These are phyloP conservation scores for Olyra latifolia DNA, from an alignment of 176 grass and related monocot genomes.

Conservation along the genomic window DNA sequence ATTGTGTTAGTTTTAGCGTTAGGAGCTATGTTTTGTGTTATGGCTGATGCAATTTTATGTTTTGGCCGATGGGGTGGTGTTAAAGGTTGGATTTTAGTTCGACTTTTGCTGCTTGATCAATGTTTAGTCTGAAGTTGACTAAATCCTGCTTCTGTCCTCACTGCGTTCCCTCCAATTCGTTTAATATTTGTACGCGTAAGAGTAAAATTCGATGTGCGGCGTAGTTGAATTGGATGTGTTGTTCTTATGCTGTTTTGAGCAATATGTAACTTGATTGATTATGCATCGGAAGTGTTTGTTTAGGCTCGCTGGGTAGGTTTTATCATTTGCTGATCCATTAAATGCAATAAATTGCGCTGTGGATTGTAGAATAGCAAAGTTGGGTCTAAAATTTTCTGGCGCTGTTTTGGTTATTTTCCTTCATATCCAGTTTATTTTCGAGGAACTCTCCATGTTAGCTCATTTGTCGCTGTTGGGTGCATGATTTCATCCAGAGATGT, in stretches of 20 bases:
- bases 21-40: background rate
- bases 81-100: background rate
- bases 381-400: slow-evolving; percentile 1
- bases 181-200: background rate
- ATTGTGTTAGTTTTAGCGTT: background rate
- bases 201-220: background rate
- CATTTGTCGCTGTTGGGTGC: slow-evolving; percentile 5
- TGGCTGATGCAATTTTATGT: background rate
- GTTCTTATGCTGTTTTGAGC: background rate
- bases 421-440: slow-evolving; percentile 19
- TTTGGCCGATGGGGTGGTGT: background rate
- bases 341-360: background rate
- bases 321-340: slow-evolving; percentile 22
- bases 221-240: slow-evolving; percentile 27
- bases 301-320: slow-evolving; percentile 25
- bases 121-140: background rate
- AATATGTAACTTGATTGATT: slow-evolving; percentile 15
- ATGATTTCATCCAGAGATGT: slow-evolving; percentile 32
- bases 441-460: background rate
- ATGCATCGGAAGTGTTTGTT: slow-evolving; percentile 12
- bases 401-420: slow-evolving; percentile 22
- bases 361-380: slow-evolving; percentile 17
- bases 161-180: background rate
- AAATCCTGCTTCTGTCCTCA: background rate
- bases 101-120: background rate